Evolutionary conservation across 2,329 filamentous ascomycete genomes (phyloP).

Genomic region (Fusarium denticulatum): DNA sequence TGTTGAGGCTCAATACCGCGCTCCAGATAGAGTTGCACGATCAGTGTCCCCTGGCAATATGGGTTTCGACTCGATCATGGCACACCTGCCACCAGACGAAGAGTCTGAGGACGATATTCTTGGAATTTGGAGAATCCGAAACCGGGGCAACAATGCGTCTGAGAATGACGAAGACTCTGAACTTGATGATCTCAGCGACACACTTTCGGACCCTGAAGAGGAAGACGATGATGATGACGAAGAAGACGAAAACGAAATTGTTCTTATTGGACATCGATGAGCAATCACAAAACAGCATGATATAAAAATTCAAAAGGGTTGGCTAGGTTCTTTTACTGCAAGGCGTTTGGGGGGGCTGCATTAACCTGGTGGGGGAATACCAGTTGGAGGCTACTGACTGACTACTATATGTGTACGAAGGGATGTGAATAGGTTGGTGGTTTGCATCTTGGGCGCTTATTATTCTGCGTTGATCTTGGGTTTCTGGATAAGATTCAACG

Average conservation of each 20-base stretch:
- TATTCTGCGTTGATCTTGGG: neutral
- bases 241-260: conserved; percentile 61
- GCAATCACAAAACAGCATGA: conserved; percentile 6
- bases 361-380: conserved; percentile 23
- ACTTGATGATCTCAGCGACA: conserved; percentile 54
- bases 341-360: conserved; percentile 36
- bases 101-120: conserved; percentile 67
- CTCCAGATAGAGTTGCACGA: conserved; percentile 55
- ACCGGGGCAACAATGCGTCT: conserved; percentile 59
- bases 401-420: conserved; percentile 13
- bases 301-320: neutral
- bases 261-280: conserved; percentile 61
- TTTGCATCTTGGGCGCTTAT: conserved; percentile 31
- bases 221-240: conserved; percentile 63
- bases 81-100: conserved; percentile 47
- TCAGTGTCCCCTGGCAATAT: conserved; percentile 55
- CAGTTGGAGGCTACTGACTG: conserved; percentile 13
- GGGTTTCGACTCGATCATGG: conserved; percentile 40
- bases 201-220: conserved; percentile 54
- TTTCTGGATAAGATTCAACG: conserved; percentile 9
- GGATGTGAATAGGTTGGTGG: conserved; percentile 10
- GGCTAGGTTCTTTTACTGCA: conserved; percentile 28
- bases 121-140: conserved; percentile 63
- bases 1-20: conserved; percentile 45
- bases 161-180: conserved; percentile 60